Evolutionary conservation across 2,329 filamentous ascomycete species (phyloP), one percentile per base, ranked within the genome.

Genomic region (Pyrenophora graminea): DNA sequence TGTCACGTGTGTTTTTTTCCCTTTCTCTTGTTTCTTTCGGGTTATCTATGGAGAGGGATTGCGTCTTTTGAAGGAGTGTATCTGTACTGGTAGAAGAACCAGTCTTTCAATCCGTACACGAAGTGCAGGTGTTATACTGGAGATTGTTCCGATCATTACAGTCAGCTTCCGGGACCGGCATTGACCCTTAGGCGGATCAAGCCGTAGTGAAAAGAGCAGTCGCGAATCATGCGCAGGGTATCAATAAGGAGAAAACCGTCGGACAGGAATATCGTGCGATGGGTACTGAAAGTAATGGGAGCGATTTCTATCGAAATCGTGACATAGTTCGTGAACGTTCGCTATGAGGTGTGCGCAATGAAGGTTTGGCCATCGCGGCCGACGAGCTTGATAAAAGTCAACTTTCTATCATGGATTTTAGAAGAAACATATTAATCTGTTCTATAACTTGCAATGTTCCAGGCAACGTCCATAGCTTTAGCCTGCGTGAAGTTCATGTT

Each of bases 311-410:
- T 67, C 2, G 52, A 60, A 0, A 57, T 53, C 0, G 64, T 64
- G 0, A 66, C 45, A 27, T 68, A 65, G 2, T 41, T 48, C 3
- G 48, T 44, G 23, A 67, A 66, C 0, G 56, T 45, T 13, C 41
- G 46, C 58, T 58, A 67, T 3, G 58, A 65, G 1, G 55, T 39
- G 1, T 56, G 36, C 0, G 59, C 61, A 4, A 67, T 9, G 5
- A 68, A 12, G 1, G 54, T 46, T 39, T 68, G 65, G 13, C 61
- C 61, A 18, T 58, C 59, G 10, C 64, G 62, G 1, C 61, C 61
- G 38, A 56, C 41, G 3, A 62, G 10, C 63, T 66, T 18, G 7
- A 25, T 5, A 7, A 1, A n/a, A 13, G 13, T 38, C 39, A 39
- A 42, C 21, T 19, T 51, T 15, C 36, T 27, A 30, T 33, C 13